A percentile compares a stretch with the other conserved stretches of the same genome.
Conservation (phyloP, 805 yeast species). For the Brettanomyces custersianus region DNA sequence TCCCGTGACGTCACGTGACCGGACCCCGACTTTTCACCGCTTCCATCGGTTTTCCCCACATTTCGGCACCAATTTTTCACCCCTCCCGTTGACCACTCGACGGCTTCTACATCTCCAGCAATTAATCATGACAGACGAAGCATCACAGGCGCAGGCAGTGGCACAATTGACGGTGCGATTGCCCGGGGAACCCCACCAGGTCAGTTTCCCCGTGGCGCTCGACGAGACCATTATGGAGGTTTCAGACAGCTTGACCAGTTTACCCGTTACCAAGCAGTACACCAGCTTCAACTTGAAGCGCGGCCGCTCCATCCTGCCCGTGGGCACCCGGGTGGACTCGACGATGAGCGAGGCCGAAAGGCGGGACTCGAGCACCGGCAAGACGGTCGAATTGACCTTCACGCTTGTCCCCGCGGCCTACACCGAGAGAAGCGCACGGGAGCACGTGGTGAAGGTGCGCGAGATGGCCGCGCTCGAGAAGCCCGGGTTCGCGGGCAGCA, state of each 20-base stretch:
- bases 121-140: no score
- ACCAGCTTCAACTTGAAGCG: slow-evolving; percentile 48
- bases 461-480: slow-evolving; percentile 47
- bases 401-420: slow-evolving; percentile 47
- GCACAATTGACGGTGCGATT: slow-evolving; percentile 16
- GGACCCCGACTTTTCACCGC: no score
- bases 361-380: no score
- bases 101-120: no score
- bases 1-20: no score
- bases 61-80: no score
- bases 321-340: slow-evolving; percentile 18
- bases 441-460: slow-evolving; percentile 56
- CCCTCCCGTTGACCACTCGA: no score
- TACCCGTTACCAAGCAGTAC: slow-evolving; percentile 47
- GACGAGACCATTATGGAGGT: slow-evolving; percentile 48
- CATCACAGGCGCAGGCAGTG: neutral
- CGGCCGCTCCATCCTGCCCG: slow-evolving; percentile 25
- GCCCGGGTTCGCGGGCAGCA: slow-evolving; percentile 35
- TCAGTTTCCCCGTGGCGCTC: slow-evolving; percentile 19
- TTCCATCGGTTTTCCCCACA: no score
- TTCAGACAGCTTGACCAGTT: slow-evolving; percentile 45
- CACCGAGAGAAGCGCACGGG: slow-evolving; percentile 48
- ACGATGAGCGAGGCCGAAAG: neutral
- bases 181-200: slow-evolving; percentile 19
- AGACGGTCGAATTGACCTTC: slow-evolving; percentile 25